phyloP scores from a whole-genome alignment of 2,329 filamentous ascomycete genomes.

The Colletotrichum lupini region DNA sequence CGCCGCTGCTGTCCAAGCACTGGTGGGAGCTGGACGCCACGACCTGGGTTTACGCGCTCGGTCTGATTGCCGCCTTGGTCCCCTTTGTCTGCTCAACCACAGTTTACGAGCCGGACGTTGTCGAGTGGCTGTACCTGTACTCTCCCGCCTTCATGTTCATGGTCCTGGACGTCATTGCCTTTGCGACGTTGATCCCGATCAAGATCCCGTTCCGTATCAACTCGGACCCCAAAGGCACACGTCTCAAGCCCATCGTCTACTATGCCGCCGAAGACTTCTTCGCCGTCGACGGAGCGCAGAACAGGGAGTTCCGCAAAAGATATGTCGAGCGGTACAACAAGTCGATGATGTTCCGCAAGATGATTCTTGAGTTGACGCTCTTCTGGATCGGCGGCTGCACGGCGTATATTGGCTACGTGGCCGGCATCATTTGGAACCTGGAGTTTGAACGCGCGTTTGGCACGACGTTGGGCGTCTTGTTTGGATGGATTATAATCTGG shows the following conservation, averaged over 20 bases:
- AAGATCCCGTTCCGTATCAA: slow-evolving; percentile 31
- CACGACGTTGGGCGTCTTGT: slow-evolving; percentile 25
- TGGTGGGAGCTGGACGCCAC: slow-evolving; percentile 33
- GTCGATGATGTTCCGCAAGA: slow-evolving; percentile 34
- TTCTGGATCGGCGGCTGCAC: slow-evolving; percentile 34
- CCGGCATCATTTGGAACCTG: slow-evolving; percentile 31
- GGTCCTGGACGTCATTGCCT: slow-evolving; percentile 29
- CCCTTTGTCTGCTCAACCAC: slow-evolving; percentile 32
- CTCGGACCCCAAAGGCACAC: slow-evolving; percentile 29
- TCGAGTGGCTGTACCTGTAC: slow-evolving; percentile 34
- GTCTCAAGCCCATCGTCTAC: slow-evolving; percentile 33
- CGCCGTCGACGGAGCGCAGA: slow-evolving; percentile 33
- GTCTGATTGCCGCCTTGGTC: slow-evolving; percentile 30
- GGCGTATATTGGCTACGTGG: slow-evolving; percentile 26
- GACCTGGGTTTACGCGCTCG: slow-evolving; percentile 31
- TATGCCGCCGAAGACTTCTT: slow-evolving; percentile 34
- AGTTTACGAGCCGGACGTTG: slow-evolving; percentile 27
- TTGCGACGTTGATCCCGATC: slow-evolving; percentile 31
- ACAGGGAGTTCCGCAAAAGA: slow-evolving; percentile 28
- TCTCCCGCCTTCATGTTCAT: slow-evolving; percentile 33
- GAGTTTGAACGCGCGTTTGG: slow-evolving; percentile 32
- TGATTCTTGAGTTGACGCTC: slow-evolving; percentile 31
- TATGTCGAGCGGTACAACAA: slow-evolving; percentile 33
- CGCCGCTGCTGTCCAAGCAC: slow-evolving; percentile 28
- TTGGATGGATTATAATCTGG: slow-evolving; percentile 33